Evolutionary conservation across 192 early-diverging fungal genomes (phyloP), one percentile per base, ranked within the genome.

Genomic region (Coemansia umbellata): DNA sequence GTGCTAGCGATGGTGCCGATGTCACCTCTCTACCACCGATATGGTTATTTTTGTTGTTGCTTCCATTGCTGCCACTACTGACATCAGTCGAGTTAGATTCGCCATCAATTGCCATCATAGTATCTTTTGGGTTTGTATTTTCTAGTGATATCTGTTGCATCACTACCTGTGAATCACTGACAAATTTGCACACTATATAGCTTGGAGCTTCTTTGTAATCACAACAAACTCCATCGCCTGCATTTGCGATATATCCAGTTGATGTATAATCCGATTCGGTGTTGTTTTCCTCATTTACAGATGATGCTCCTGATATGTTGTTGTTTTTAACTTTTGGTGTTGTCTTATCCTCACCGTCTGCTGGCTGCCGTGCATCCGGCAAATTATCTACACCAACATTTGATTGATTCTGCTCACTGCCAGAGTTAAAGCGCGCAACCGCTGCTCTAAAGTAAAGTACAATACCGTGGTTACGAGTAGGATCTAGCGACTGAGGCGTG

Each of bases 401-500:
- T 18, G 58, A 47, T 24, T 35, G 33, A 30, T 40, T 47, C 23
- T 61, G 50, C 33, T 42, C 21, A 47, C 24, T 61, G 15, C 58
- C 58, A 14, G 58, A 61, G 44, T 61, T 61, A 27, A 61, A 53
- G 1, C 50, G 42, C 15, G 42, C 42, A n/a, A 44, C 23, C 6
- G 42, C 24, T n/a, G 42, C 11, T 13, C 28, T 31, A 43, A 75
- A 75, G 37, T 41, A 65, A 22, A 75, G 44, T 4, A 69, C 58
- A 31, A 75, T 36, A 14, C 73, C 73, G 14, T 69, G 53, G 30
- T 69, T 75, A 18, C 53, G 43, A 15, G 40, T 26, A 0, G 61
- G 44, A 50, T 75, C 73, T 31, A 75, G 31, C 11, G 60, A 44
- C 42, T 68, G 73, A 9, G 73, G 73, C 18, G 66, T 54, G 27